Conservation (phyloP, 495 filamentous ascomycete genomes). For the Aspergillus kassunensis region DNA sequence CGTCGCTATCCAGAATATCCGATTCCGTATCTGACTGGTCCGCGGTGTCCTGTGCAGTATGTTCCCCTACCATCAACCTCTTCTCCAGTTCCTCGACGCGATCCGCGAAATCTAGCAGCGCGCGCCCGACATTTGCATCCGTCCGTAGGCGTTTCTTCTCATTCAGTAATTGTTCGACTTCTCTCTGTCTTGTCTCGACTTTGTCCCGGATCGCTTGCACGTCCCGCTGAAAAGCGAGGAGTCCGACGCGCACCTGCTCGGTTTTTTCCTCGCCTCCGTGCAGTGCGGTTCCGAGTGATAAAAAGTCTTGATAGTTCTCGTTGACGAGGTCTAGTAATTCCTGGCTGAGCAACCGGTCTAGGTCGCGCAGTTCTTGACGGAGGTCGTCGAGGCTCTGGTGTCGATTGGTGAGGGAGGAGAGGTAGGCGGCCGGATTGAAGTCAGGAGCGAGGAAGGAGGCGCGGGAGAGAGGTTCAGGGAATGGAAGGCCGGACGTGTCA, state of each 20-base stretch:
- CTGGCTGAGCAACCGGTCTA: conserved; percentile 67
- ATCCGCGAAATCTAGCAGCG: conserved; percentile 66
- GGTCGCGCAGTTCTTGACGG: conserved; percentile 73
- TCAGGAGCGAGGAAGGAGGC: conserved; percentile 69
- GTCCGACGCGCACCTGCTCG: conserved; percentile 83
- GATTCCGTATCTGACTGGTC: conserved; percentile 35
- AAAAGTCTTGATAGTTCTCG: conserved; percentile 84
- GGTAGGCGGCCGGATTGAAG: conserved; percentile 79
- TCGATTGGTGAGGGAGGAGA: conserved; percentile 75
- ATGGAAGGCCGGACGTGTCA: conserved; percentile 68
- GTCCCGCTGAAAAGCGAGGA: conserved; percentile 79
- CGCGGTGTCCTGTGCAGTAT: neutral
- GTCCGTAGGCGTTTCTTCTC: conserved; percentile 50
- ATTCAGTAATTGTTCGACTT: conserved; percentile 51
- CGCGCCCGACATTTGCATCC: conserved; percentile 56
- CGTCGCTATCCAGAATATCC: conserved; percentile 42
- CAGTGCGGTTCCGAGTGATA: conserved; percentile 75
- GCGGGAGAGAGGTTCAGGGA: conserved; percentile 75
- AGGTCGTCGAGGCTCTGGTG: conserved; percentile 97
- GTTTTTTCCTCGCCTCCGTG: conserved; percentile 86
- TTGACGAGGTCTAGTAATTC: conserved; percentile 94
- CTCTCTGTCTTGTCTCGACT: conserved; percentile 49
- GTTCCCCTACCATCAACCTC: conserved; percentile 54
- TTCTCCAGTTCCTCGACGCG: conserved; percentile 72
- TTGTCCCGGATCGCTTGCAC: conserved; percentile 55